A percentile compares a stretch with the other conserved stretches of the same genome.
Conservation (phyloP, 1,284 basidiomycete species). For the Heliocybe sulcata region DNA sequence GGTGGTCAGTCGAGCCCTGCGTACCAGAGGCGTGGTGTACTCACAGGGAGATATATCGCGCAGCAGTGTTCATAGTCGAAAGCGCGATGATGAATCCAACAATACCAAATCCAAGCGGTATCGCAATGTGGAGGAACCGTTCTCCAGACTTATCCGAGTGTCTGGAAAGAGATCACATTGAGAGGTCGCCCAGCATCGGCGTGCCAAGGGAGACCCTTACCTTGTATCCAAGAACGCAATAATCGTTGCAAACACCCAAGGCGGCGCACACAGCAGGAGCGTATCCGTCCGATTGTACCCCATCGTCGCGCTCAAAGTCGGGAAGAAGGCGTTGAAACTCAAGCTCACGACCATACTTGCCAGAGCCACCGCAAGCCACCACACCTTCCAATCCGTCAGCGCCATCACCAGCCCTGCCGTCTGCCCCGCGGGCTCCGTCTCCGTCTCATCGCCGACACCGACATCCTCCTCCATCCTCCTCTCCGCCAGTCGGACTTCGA, state of each 20-base stretch:
- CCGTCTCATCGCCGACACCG: constrained; percentile 37
- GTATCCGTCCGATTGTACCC: constrained; percentile 62
- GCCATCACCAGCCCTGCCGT: constrained; percentile 45
- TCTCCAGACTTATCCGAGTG: constrained; percentile 68
- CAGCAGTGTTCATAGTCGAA: constrained; percentile 55
- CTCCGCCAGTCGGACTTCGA: constrained; percentile 61
- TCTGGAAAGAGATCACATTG: constrained; percentile 21
- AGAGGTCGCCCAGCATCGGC: constrained; percentile 8
- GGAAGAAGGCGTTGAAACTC: constrained; percentile 73
- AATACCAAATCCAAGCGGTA: constrained; percentile 50
- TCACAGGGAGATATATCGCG: constrained; percentile 69
- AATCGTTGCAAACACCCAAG: constrained; percentile 64
- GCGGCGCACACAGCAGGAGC: constrained; percentile 70
- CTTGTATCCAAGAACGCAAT: constrained; percentile 40
- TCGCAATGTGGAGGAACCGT: constrained; percentile 57
- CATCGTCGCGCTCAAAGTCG: constrained; percentile 61
- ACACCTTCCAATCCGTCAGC: constrained; percentile 66
- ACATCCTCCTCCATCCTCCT: constrained; percentile 70
- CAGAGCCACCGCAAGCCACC: constrained; percentile 58
- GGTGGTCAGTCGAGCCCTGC: neutral
- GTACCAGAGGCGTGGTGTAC: constrained; percentile 14
- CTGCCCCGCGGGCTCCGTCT: constrained; percentile 22
- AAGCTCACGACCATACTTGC: constrained; percentile 51
- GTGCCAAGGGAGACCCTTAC: constrained; percentile 19
- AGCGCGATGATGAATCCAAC: constrained; percentile 73